Base-by-base conservation (phyloP, 2,329 filamentous ascomycete genomes). In the Colletotrichum filicis region DNA sequence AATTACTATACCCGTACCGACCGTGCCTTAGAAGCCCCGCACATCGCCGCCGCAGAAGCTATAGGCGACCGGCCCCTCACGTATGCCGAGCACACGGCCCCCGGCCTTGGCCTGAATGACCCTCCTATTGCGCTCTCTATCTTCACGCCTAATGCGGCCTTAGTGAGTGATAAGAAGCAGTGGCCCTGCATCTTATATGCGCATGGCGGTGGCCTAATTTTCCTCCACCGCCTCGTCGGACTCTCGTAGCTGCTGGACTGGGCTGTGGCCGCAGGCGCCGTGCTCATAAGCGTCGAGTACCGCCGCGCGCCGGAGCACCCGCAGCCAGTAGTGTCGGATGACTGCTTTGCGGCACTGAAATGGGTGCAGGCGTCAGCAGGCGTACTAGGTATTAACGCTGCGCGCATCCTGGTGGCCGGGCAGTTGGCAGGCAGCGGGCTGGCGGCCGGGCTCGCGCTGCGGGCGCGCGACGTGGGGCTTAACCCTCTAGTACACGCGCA, bases 201-300 rank as follows among this genome's bases (percentile, higher is more conserved):
- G 2, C 78, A 79, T 56, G 74, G 74, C 63, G 78, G 78, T 42
- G 77, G 77, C 65, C 73, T 76, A 42, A 72, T 78, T 53, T 68
- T 72, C 60, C 76, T 75, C 12, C 76, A 76, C 65, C 74, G 76
- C 57, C 78, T 78, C 70, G 73, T 74, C 19, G 73, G 75, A 22
- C 62, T 75, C 52, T 74, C 74, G 42, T 74, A 76, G 16, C 68
- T 75, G 12, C 64, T 79, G 24, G 68, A 68, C 28, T 76, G 71
- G 72, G 74, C 74, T 4, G 68, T 65, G 24, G 71, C 71, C 24
- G 64, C 73, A 9, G 74, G 66, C 55, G 76, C 76, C 52, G 71
- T 77, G 12, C 75, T 76, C 59, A 68, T 79, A 61, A 76, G 73
- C 11, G 77, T 77, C 66, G 77, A 78, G 68, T 79, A 79, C 74